phyloP scores from a whole-genome alignment of 1,284 basidiomycete genomes.

The Athelia psychrophila region DNA sequence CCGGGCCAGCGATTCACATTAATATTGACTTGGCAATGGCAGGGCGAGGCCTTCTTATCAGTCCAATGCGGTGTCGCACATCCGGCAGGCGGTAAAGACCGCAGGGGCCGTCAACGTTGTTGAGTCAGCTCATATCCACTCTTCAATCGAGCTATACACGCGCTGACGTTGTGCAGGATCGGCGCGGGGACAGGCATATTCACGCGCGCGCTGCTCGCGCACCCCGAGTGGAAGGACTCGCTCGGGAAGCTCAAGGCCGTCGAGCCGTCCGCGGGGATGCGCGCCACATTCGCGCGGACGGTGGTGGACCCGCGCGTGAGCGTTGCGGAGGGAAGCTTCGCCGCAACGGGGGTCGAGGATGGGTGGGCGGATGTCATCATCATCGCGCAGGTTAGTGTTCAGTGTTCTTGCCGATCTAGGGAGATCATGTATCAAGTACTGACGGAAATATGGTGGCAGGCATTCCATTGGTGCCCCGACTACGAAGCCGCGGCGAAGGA shows the following conservation, averaged over 20 bases:
- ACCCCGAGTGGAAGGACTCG: conserved; percentile 48
- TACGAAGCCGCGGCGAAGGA: conserved; percentile 62
- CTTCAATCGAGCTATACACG: too few relatives aligned
- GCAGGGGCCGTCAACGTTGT: conserved; percentile 53
- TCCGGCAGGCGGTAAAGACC: conserved; percentile 43
- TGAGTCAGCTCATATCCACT: conserved; percentile 49
- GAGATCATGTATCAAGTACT: too few relatives aligned
- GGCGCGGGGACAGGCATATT: conserved; percentile 79
- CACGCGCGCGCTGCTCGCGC: conserved; percentile 68
- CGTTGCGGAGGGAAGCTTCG: conserved; percentile 62
- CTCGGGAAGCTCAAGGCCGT: conserved; percentile 57
- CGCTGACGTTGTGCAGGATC: conserved; percentile 40
- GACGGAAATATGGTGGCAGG: too few relatives aligned
- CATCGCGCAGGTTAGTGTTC: conserved; percentile 68
- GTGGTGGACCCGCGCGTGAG: conserved; percentile 49
- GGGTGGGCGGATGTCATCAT: conserved; percentile 73
- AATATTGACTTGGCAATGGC: too few relatives aligned
- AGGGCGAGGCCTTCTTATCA: conserved; percentile 76
- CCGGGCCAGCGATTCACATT: too few relatives aligned
- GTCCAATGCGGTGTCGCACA: conserved; percentile 47
- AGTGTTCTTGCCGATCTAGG: too few relatives aligned
- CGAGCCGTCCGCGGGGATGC: conserved; percentile 77
- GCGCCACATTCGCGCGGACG: conserved; percentile 52
- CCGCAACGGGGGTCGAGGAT: conserved; percentile 50
- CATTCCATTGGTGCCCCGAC: conserved; percentile 82